Evolutionary conservation across 805 yeast species (phyloP), one percentile per base, ranked within the genome.

Genomic region (Vanderwaltozyma tropicalis): DNA sequence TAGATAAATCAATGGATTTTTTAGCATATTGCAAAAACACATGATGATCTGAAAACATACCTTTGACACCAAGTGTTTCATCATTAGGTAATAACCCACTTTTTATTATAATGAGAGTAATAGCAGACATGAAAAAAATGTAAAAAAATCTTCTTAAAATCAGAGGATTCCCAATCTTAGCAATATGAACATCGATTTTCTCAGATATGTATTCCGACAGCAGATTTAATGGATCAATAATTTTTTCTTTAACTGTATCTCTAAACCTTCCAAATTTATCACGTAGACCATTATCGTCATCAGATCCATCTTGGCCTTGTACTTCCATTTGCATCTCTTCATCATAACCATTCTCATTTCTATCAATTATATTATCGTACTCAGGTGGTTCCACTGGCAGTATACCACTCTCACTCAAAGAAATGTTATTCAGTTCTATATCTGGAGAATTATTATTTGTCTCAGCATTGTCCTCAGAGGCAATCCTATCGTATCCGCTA

Each of bases 151-250:
- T 66, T 47, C 82, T 80, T 20, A 88, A 76, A 20, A 89, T 80
- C 34, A 86, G 60, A 4, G 96, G 96, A 53, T 88, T 86, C 4
- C 96, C 95, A n/a, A 83, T 47, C 42, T 72, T 72, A 15, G 77
- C 66, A 11, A 89, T 59, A 20, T 67, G 58, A 22, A 63, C 59
- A 48, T 88, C 95, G 37, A 75, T 62, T 37, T 69, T 67, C 28
- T 63, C 59, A 38, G 59, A 51, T 9, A 61, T 3, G 13, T 47
- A 43, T 6, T 51, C 42, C 46, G 65, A 63, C 1, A 62, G 32
- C 31, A 61, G 63, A 1, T 66, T 70, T 11, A 72, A 48, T 0
- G 79, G 80, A 42, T 72, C 76, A 28, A 73, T 49, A 4, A 70
- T 47, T 12, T 59, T 56, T 28, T 62, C 41, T 36, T 52, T 52